Base-by-base conservation (phyloP, 345 rosid species). In the Lepidium aucheri region DNA sequence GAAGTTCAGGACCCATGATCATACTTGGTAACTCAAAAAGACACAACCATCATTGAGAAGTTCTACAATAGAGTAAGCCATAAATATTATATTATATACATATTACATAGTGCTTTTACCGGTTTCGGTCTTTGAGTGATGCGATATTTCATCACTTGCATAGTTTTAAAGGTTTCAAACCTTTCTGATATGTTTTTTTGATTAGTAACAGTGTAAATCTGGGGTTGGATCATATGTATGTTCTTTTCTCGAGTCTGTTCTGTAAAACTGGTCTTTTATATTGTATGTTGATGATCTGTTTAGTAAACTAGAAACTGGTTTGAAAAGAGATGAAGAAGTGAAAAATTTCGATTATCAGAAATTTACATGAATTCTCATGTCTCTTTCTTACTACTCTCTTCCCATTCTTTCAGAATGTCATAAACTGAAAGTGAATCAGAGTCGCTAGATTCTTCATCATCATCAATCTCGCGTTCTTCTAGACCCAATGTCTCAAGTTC, bases 371-470 rank as follows among this genome's bases (percentile, higher is more conserved):
- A 53, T 20, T 53, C 22, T 77, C 80, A 65, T 24, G 61, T 70
- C 74, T 49, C 74, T 68, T 50, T 68, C 60, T 54, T 46, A 18
- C 80, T 74, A 66, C 77, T 78, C 51, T 77, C 72, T 73, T 80
- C 85, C 97, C 98, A 93, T 34, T 72, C 59, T 72, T 80, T 68
- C 50, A 89, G 76, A 72, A 90, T 90, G 63, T 86, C 90, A 43
- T 65, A 45, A 11, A 96, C 91, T 12, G 96, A 74, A 1, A 90
- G 97, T 55, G 79, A 55, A 18, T 74, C 72, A 4, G 81, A 62
- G 50, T 53, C 76, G 0, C 18, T 20, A 7, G 77, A 55, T 17
- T 77, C 82, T 57, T 45, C 80, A 67, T 55, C 75, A 18, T 79
- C 60, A 52, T 60, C 49, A 28, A 70, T 59, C 64, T 58, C 8